Evolutionary conservation across 306 rosid species (phyloP).

Genomic region (Inga leiocalycina): DNA sequence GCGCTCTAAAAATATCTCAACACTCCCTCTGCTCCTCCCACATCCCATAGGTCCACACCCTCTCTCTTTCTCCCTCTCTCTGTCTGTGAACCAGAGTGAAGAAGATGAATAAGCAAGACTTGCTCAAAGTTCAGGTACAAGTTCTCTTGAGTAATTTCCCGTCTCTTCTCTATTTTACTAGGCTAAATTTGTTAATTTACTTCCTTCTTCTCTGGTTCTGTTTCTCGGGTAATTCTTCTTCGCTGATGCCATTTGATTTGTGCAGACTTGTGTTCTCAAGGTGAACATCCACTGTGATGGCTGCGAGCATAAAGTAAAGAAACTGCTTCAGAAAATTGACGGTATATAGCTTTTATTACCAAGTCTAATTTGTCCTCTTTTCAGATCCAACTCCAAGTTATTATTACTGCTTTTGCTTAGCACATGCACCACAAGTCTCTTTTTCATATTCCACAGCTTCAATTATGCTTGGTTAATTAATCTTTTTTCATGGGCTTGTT

Average conservation of each 20-base stretch:
- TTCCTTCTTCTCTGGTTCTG: not conserved
- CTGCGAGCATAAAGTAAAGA: constrained; percentile 79
- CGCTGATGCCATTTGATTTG: constrained; percentile 21
- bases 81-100: constrained; percentile 24
- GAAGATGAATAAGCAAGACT: constrained; percentile 93
- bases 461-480: not conserved
- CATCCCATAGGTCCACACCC: not conserved
- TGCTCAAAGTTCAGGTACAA: constrained; percentile 72
- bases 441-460: not conserved
- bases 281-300: constrained; percentile 92
- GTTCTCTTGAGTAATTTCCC: constrained; percentile 17
- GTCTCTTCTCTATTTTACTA: not conserved
- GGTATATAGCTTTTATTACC: constrained; percentile 44
- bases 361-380: not conserved
- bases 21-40: constrained; percentile 4
- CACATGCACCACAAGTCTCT: not conserved
- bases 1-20: constrained; percentile 32
- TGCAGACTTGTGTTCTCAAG: constrained; percentile 69
- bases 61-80: not conserved
- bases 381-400: not conserved
- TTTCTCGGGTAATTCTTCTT: not conserved
- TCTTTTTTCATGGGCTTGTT: too few species aligned
- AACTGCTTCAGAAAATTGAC: constrained; percentile 82
- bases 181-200: not conserved
- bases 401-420: not conserved